Percentiles rank a stretch among this genome's conserved stretches.
Conservation (phyloP, 1,139 yeast genomes). For the Candida frijolesensis region DNA sequence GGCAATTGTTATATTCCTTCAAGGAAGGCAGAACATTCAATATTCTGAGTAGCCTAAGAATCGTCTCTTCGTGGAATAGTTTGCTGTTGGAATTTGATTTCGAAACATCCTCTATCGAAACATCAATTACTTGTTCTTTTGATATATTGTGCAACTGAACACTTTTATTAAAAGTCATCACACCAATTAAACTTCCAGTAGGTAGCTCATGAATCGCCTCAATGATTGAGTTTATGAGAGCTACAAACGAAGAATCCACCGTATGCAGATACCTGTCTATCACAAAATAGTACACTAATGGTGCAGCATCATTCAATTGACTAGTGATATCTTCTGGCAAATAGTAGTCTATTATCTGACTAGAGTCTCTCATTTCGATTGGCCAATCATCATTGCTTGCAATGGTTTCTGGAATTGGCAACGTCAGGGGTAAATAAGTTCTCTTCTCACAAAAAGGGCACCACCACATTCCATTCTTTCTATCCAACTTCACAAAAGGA, state of each 20-base stretch:
- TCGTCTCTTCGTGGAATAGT: constrained; percentile 1
- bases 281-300: constrained; percentile 24
- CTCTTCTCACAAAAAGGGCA: constrained; percentile 40
- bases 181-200: constrained; percentile 23
- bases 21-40: not conserved
- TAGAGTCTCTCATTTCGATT: constrained; percentile 24
- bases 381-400: constrained; percentile 28
- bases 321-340: constrained; percentile 28
- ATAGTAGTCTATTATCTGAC: constrained; percentile 29
- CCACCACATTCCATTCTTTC: constrained; percentile 39
- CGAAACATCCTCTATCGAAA: constrained; percentile 7
- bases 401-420: constrained; percentile 20
- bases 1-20: not conserved
- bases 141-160: constrained; percentile 28
- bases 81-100: constrained; percentile 5
- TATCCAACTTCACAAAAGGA: constrained; percentile 33
- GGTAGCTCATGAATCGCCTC: constrained; percentile 24
- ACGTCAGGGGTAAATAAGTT: constrained; percentile 24
- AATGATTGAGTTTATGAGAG: constrained; percentile 19
- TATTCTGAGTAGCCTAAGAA: not conserved
- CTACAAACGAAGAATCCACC: constrained; percentile 24
- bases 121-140: not conserved
- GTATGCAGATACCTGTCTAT: constrained; percentile 35
- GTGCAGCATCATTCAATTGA: constrained; percentile 9
- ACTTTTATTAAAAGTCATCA: constrained; percentile 32